Conservation (phyloP, 768 basidiomycete genomes). For the Termitomyces sp. region DNA sequence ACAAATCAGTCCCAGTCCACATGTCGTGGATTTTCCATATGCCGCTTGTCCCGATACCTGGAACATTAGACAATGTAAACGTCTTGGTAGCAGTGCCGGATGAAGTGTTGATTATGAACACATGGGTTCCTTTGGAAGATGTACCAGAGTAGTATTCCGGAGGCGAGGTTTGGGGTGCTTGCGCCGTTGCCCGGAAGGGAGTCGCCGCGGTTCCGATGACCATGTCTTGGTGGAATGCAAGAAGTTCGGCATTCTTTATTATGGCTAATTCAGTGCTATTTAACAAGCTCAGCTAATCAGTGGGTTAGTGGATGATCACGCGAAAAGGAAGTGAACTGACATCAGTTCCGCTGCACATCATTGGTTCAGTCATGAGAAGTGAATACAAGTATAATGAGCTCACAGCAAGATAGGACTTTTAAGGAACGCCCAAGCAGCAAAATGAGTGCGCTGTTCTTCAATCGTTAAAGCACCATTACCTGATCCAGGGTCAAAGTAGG, state of each 20-base stretch:
- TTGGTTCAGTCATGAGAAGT: not conserved
- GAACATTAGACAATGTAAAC: constrained; percentile 41
- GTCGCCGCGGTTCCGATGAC: constrained; percentile 39
- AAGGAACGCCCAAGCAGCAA: constrained; percentile 54
- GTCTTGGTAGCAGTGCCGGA: constrained; percentile 35
- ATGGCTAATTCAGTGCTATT: constrained; percentile 38
- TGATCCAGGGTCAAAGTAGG: not conserved
- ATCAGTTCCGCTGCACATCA: constrained; percentile 30
- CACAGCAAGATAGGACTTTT: constrained; percentile 54
- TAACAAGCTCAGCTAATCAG: constrained; percentile 33
- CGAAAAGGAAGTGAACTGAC: constrained; percentile 16
- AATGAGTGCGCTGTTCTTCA: constrained; percentile 49
- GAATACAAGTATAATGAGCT: constrained; percentile 5
- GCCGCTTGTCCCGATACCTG: constrained; percentile 34
- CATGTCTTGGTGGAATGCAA: constrained; percentile 51
- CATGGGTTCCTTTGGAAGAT: constrained; percentile 46
- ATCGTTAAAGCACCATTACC: constrained; percentile 47
- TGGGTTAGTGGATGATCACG: not conserved
- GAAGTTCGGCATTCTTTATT: constrained; percentile 45
- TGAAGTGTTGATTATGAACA: constrained; percentile 50
- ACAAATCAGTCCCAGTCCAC: constrained; percentile 42
- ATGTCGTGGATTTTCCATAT: constrained; percentile 46
- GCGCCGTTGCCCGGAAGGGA: constrained; percentile 39
- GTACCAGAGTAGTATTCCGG: constrained; percentile 49
- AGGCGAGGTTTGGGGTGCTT: constrained; percentile 35